Evolutionary conservation across 73 alveolate genomes (phyloP).

Genomic region (Urostyla sp.): DNA sequence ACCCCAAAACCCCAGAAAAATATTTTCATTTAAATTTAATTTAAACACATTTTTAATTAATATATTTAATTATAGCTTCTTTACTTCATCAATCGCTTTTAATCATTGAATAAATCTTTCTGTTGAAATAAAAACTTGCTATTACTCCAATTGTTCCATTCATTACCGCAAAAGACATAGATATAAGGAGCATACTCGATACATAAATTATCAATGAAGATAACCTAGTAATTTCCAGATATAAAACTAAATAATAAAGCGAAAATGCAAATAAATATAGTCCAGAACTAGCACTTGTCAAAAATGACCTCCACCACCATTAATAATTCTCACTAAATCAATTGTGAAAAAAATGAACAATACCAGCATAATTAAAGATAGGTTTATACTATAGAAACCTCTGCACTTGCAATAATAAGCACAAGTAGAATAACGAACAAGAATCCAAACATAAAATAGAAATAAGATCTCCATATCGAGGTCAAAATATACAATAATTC

Average conservation of each 20-base stretch:
- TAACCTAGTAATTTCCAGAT: conserved; percentile 12
- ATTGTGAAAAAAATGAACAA: neutral
- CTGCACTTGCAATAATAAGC: conserved; percentile 29
- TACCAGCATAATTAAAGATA: conserved; percentile 50
- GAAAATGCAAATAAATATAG: conserved; percentile 43
- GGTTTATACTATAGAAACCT: conserved; percentile 45
- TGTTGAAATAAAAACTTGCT: conserved; percentile 18
- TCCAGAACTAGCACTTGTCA: conserved; percentile 40
- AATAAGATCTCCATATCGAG: conserved; percentile 33
- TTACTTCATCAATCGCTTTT: conserved; percentile 14
- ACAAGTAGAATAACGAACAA: conserved; percentile 15
- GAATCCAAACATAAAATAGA: conserved; percentile 35
- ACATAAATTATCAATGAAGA: conserved; percentile 27
- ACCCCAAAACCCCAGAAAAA: no score
- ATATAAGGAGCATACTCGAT: conserved; percentile 18
- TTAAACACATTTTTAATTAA: no score
- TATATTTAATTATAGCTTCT: neutral
- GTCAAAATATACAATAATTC: conserved; percentile 32
- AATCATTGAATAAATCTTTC: conserved; percentile 33
- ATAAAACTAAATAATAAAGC: conserved; percentile 12
- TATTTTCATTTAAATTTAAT: no score
- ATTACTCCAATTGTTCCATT: conserved; percentile 35
- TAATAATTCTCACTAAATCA: conserved; percentile 44
- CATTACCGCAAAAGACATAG: conserved; percentile 22
- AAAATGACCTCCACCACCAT: conserved; percentile 70